Percentiles rank a stretch among this genome's conserved stretches.
phyloP scores from a whole-genome alignment of 768 basidiomycete genomes.

The Tylopilus subfusipes region DNA sequence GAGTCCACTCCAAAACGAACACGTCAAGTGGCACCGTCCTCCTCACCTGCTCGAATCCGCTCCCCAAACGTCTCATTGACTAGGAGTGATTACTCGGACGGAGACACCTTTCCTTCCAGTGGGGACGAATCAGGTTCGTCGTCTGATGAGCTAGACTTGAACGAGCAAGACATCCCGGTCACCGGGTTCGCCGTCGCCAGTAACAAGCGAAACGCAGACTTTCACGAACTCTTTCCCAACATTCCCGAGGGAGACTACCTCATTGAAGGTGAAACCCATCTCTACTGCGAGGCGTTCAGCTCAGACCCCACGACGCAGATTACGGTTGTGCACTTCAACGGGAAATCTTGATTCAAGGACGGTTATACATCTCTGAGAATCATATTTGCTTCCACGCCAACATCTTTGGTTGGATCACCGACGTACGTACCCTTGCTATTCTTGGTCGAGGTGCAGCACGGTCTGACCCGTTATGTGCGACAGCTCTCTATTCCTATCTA shows the following conservation, averaged over 20 bases:
- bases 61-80: conserved; percentile 20
- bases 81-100: conserved; percentile 30
- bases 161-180: conserved; percentile 74
- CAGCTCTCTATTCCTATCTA: conserved; percentile 86
- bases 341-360: conserved; percentile 94
- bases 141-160: conserved; percentile 34
- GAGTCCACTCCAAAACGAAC: conserved; percentile 5
- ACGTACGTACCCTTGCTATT: conserved; percentile 52
- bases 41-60: conserved; percentile 10
- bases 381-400: conserved; percentile 99
- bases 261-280: conserved; percentile 75
- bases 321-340: conserved; percentile 97
- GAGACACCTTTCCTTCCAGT: conserved; percentile 24
- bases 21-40: background rate
- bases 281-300: background rate
- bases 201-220: conserved; percentile 90
- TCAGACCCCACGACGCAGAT: conserved; percentile 46
- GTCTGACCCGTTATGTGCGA: conserved; percentile 10
- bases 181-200: conserved; percentile 98
- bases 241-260: conserved; percentile 96
- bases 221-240: conserved; percentile 86
- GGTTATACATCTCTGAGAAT: conserved; percentile 96
- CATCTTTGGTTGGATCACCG: conserved; percentile 98
- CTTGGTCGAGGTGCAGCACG: background rate
- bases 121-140: conserved; percentile 32